Evolutionary conservation across 495 filamentous ascomycete genomes (phyloP).

Genomic region (Coniosporium apollinis): DNA sequence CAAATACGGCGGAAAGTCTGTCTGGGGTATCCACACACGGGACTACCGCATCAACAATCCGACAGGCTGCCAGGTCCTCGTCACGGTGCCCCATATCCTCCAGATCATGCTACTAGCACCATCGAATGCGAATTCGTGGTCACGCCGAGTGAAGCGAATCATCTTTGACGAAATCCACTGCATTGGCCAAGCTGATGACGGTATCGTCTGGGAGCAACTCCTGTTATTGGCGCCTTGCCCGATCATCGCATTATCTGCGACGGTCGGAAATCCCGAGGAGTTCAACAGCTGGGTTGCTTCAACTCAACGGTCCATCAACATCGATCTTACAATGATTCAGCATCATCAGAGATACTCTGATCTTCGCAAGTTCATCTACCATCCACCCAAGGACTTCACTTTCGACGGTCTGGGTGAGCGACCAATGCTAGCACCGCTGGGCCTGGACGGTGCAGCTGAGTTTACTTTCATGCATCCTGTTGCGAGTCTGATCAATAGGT

Average conservation of each 20-base stretch:
- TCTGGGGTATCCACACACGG: slow-evolving; percentile 67
- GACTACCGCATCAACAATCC: slow-evolving; percentile 58
- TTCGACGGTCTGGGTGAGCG: slow-evolving; percentile 40
- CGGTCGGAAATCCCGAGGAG: slow-evolving; percentile 56
- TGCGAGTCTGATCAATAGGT: slow-evolving; percentile 40
- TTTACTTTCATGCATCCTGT: slow-evolving; percentile 56
- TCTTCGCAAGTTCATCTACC: slow-evolving; percentile 51
- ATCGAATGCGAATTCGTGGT: slow-evolving; percentile 49
- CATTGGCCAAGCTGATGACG: slow-evolving; percentile 62
- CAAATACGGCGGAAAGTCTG: slow-evolving; percentile 38
- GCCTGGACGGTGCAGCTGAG: slow-evolving; percentile 32
- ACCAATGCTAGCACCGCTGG: slow-evolving; percentile 24
- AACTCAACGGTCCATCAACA: slow-evolving; percentile 39
- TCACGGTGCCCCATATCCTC: slow-evolving; percentile 62
- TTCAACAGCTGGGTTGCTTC: slow-evolving; percentile 49
- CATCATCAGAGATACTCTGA: slow-evolving; percentile 56
- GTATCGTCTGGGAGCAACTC: slow-evolving; percentile 67
- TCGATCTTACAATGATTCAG: slow-evolving; percentile 44
- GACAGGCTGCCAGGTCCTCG: slow-evolving; percentile 52
- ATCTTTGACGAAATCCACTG: slow-evolving; percentile 79
- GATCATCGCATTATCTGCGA: slow-evolving; percentile 67
- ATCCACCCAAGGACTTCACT: slow-evolving; percentile 30
- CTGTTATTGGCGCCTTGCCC: slow-evolving; percentile 57
- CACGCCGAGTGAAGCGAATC: slow-evolving; percentile 47
- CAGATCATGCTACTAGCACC: slow-evolving; percentile 64